Evolutionary conservation across 73 alveolate genomes (phyloP).

Genomic region (Effrenium voratum): DNA sequence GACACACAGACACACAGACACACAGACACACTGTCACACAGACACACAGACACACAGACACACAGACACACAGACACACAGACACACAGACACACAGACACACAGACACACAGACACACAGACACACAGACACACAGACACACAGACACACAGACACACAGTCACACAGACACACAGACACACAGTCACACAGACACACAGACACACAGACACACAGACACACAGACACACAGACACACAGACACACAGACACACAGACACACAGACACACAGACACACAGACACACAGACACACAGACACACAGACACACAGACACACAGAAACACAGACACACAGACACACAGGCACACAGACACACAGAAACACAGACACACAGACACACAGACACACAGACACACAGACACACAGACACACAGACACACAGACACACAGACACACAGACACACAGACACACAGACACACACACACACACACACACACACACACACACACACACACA

Average conservation of each 20-base stretch:
- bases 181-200: constrained; percentile 34
- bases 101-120: constrained; percentile 39
- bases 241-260: constrained; percentile 39
- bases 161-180: constrained; percentile 34
- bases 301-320: constrained; percentile 39
- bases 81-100: constrained; percentile 39
- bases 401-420: constrained; percentile 39
- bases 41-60: constrained; percentile 39
- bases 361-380: constrained; percentile 26
- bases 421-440: constrained; percentile 39
- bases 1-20: constrained; percentile 39
- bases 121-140: constrained; percentile 39
- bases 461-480: constrained; percentile 29
- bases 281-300: constrained; percentile 39
- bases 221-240: constrained; percentile 39
- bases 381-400: constrained; percentile 39
- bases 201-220: constrained; percentile 39
- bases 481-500: constrained; percentile 23
- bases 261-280: constrained; percentile 39
- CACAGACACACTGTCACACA: constrained; percentile 28
- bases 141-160: constrained; percentile 39
- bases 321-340: constrained; percentile 31
- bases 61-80: constrained; percentile 39
- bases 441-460: constrained; percentile 39
- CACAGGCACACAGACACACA: constrained; percentile 24